phyloP scores from a whole-genome alignment of 805 yeast genomes.

The Zygosaccharomyces rouxii region DNA sequence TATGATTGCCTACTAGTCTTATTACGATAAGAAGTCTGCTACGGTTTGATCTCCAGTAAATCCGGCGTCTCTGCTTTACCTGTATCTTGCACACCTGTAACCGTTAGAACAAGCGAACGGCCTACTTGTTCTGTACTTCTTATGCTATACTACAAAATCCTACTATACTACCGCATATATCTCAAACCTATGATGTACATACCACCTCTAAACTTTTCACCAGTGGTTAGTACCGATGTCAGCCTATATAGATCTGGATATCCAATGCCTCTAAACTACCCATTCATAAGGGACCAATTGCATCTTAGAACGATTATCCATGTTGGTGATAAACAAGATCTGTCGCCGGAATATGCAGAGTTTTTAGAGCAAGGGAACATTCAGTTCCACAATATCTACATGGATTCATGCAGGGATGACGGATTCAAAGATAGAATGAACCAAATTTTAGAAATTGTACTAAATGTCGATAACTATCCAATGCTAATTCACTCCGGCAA shows the following conservation, averaged over 20 bases:
- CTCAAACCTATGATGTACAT: conserved; percentile 41
- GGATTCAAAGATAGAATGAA: conserved; percentile 56
- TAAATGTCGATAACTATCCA: conserved; percentile 73
- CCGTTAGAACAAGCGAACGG: too few relatives aligned
- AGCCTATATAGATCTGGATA: conserved; percentile 89
- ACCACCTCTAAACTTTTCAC: conserved; percentile 88
- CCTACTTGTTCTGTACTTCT: too few relatives aligned
- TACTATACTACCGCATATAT: neutral
- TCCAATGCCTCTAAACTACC: conserved; percentile 81
- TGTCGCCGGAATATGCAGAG: conserved; percentile 50
- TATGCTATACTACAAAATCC: neutral
- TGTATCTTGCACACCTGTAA: too few relatives aligned
- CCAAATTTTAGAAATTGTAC: conserved; percentile 50
- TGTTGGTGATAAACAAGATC: conserved; percentile 68
- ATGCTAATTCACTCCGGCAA: conserved; percentile 87
- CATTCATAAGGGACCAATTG: conserved; percentile 63
- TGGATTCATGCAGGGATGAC: conserved; percentile 75
- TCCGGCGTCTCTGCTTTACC: too few relatives aligned
- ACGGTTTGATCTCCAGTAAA: neutral
- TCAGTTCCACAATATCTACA: conserved; percentile 52
- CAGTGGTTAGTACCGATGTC: conserved; percentile 62
- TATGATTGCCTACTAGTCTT: neutral
- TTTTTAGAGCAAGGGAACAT: conserved; percentile 61
- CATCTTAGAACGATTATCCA: conserved; percentile 76
- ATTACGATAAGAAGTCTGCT: neutral